These are phyloP conservation scores for Aspergillus biplanus DNA, from an alignment of 495 filamentous ascomycete species.

Conservation along the genomic window DNA sequence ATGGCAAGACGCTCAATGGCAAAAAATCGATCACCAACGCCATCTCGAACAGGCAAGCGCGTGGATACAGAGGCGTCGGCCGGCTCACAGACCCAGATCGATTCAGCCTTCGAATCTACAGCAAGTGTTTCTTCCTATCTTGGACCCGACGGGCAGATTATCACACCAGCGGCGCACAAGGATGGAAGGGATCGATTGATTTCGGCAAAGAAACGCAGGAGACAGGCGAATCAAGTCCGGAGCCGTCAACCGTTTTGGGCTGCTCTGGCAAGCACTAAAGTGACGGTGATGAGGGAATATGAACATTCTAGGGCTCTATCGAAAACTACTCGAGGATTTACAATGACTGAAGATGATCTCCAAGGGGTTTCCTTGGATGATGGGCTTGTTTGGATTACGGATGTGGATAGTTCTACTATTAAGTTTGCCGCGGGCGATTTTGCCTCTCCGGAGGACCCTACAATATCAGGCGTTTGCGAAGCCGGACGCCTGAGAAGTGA, in stretches of 20 bases:
- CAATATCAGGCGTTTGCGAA: slow-evolving; percentile 38
- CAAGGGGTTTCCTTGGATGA: slow-evolving; percentile 81
- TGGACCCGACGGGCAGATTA: slow-evolving; percentile 55
- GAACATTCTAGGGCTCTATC: slow-evolving; percentile 80
- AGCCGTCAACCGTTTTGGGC: slow-evolving; percentile 94
- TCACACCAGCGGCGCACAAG: slow-evolving; percentile 48
- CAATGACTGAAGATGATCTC: slow-evolving; percentile 79
- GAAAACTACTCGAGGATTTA: slow-evolving; percentile 67
- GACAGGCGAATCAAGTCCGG: slow-evolving; percentile 85
- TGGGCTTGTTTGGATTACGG: slow-evolving; percentile 83
- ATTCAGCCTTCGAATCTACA: slow-evolving; percentile 49
- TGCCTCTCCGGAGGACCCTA: slow-evolving; percentile 45
- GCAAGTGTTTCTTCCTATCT: slow-evolving; percentile 52
- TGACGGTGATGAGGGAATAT: slow-evolving; percentile 90
- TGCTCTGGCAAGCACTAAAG: slow-evolving; percentile 90
- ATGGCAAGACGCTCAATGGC: slow-evolving; percentile 58
- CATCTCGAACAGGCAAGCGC: slow-evolving; percentile 49
- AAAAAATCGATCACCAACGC: slow-evolving; percentile 50
- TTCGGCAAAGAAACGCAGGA: slow-evolving; percentile 79
- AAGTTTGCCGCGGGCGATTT: slow-evolving; percentile 80
- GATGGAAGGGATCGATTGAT: slow-evolving; percentile 59
- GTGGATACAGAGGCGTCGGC: slow-evolving; percentile 62
- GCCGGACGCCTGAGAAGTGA: slow-evolving; percentile 41
- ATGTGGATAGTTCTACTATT: slow-evolving; percentile 79
- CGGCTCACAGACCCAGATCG: slow-evolving; percentile 49